These are phyloP conservation scores for Austroboletus niveus DNA, from an alignment of 1,284 basidiomycete genomes.

Conservation along the genomic window DNA sequence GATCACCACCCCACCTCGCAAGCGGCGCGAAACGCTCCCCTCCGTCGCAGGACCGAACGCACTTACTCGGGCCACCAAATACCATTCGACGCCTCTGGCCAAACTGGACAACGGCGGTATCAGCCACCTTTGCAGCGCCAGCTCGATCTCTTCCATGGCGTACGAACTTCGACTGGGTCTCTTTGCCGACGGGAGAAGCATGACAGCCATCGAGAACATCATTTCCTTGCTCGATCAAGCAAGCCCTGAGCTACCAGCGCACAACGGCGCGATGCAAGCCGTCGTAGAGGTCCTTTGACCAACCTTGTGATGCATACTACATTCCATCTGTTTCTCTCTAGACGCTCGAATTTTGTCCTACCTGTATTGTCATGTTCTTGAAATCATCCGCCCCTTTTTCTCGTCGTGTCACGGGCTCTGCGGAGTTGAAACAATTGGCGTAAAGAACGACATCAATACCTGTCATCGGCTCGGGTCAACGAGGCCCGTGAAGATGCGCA, in stretches of 20 bases:
- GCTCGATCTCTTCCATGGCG: conserved; percentile 29
- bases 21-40: conserved; percentile 17
- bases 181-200: conserved; percentile 25
- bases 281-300: conserved; percentile 9
- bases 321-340: no score
- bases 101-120: conserved; percentile 13
- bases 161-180: conserved; percentile 28
- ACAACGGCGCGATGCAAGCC: neutral
- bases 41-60: neutral
- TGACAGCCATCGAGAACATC: conserved; percentile 24
- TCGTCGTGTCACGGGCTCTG: neutral
- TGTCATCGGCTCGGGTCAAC: no score
- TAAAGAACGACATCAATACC: neutral
- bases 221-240: conserved; percentile 30
- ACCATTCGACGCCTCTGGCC: conserved; percentile 19
- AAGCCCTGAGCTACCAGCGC: conserved; percentile 12
- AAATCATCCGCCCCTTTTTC: no score
- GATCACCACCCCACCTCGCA: conserved; percentile 12
- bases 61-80: conserved; percentile 9
- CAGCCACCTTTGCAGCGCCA: conserved; percentile 16
- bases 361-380: no score
- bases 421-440: neutral
- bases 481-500: no score
- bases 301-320: no score
- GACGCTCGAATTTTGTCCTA: no score